Conservation (phyloP, 495 filamentous ascomycete species). For the Daldinia decipiens region DNA sequence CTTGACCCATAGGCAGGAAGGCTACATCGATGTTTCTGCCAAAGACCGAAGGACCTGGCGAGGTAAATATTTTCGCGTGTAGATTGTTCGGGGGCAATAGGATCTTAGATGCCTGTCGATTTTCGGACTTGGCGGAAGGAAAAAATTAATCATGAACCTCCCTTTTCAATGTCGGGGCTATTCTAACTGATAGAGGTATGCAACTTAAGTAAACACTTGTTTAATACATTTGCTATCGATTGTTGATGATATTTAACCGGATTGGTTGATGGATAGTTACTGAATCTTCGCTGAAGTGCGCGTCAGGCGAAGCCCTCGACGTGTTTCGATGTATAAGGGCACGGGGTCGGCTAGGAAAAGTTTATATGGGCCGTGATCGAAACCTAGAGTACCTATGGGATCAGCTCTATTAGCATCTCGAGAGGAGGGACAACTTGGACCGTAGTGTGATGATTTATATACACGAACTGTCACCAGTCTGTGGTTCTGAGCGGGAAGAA, state of each 20-base stretch:
- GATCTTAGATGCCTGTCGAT: neutral
- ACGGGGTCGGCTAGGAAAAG: neutral
- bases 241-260: neutral
- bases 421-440: neutral
- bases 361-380: neutral
- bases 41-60: neutral
- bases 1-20: too few relatives aligned
- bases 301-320: neutral
- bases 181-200: neutral
- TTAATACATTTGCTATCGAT: neutral
- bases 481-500: neutral
- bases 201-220: neutral
- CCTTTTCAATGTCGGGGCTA: neutral
- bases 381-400: neutral
- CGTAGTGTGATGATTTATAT: neutral
- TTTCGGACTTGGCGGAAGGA: neutral
- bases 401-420: neutral
- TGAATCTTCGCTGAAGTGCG: neutral
- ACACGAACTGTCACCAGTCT: neutral
- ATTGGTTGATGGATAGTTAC: neutral
- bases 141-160: neutral
- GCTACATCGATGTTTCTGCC: neutral
- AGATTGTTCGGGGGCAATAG: neutral
- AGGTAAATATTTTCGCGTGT: neutral
- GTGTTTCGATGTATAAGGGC: neutral